Conservation (phyloP, 2,329 filamentous ascomycete genomes). For the Alternaria conjuncta region DNA sequence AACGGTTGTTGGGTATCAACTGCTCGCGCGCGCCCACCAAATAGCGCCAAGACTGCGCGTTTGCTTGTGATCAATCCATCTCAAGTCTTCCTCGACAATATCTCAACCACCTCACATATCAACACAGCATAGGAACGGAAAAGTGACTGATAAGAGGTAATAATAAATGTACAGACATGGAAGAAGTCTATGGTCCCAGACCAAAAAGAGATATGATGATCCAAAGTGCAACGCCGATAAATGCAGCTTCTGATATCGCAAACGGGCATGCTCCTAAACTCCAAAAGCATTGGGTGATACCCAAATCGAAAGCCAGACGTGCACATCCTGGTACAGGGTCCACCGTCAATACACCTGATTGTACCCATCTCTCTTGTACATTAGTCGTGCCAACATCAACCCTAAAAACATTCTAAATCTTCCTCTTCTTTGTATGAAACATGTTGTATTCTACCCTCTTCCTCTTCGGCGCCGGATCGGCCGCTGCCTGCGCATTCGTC, state of each 20-base stretch:
- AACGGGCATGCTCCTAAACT: not conserved
- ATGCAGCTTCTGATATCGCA: not conserved
- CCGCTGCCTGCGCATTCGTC: conserved; percentile 15
- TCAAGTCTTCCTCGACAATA: not conserved
- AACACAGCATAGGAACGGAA: not conserved
- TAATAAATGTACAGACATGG: not conserved
- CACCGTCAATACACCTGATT: not conserved
- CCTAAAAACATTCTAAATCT: not conserved
- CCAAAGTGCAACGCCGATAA: not conserved
- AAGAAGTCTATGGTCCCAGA: not conserved
- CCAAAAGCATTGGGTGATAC: not conserved
- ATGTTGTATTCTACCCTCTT: conserved; percentile 27
- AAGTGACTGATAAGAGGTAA: not conserved
- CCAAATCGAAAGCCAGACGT: not conserved
- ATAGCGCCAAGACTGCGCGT: not conserved
- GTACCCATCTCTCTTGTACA: not conserved
- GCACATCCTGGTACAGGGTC: not conserved
- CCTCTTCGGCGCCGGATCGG: conserved; percentile 21
- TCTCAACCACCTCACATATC: not conserved
- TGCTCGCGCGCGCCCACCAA: not conserved
- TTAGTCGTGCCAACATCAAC: not conserved
- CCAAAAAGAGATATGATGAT: not conserved
- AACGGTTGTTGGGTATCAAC: not conserved
- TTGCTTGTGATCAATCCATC: not conserved
- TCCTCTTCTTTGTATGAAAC: conserved; percentile 28